Base-by-base conservation (phyloP, 306 rosid species). In the Cucurbita moschata region DNA sequence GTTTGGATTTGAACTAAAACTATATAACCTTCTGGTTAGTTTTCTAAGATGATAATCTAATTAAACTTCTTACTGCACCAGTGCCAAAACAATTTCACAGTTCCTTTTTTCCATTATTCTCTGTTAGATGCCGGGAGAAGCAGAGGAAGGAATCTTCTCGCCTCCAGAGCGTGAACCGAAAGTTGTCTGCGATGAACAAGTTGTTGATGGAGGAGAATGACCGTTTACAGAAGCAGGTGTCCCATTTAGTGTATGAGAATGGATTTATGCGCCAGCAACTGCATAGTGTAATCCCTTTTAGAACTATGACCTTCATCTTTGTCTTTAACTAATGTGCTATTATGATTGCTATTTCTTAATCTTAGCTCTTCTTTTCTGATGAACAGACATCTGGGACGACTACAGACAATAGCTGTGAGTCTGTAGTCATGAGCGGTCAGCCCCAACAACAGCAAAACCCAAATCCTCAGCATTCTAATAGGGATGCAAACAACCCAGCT, bases 351-450 rank as follows among this genome's bases (percentile, higher is more conserved):
- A 8, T 19, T 46, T 47, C 55, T 12, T 10, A 14, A 13, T 8
- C 10, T 63, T 35, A 21, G 18, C 15, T 18, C 40, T 37, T 11
- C 47, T 67, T 35, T 16, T 51, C 37, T 79, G 70, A 21, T 56
- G 54, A 54, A 55, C 71, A 94, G 98, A 87, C 85, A 49, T 82
- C 97, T 81, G 92, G 90, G 62, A 86, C 90, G 62, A 90, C 98
- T 79, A 90, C 98, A 77, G 97, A 94, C 87, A 89, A 85, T 84
- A 94, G 97, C 92, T 94, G 98, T 82, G 97, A 94, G 90, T 94
- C 98, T 85, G 98, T 94, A 90, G 98, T 94, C 85, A 83, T 94
- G 95, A 94, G 89, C 81, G 98, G 98, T 94, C 98, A 93, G 83
- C 84, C 85, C 56, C 96, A 88, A 86, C 89, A 82, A 74, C 97